Evolutionary conservation across 1,139 yeast genomes (phyloP).

Genomic region (Geotrichum fermentans): DNA sequence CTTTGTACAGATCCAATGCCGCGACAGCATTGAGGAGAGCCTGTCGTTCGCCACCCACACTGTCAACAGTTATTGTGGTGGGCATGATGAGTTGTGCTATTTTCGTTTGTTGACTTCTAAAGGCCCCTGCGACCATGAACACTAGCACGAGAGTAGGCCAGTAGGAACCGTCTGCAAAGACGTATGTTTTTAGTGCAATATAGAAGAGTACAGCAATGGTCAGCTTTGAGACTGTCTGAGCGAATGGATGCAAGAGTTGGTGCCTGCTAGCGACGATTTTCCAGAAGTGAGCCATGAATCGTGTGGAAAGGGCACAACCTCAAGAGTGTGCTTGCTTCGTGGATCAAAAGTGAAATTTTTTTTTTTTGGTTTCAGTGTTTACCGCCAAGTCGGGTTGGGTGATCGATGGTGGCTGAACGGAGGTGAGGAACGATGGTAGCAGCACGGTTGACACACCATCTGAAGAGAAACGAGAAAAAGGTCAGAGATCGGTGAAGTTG

Average conservation of each 20-base stretch:
- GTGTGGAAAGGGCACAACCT: no score
- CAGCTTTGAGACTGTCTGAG: conserved; percentile 17
- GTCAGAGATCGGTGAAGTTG: no score
- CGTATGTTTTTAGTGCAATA: conserved; percentile 2
- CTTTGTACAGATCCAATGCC: conserved; percentile 47
- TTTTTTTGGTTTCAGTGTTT: no score
- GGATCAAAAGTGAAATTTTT: no score
- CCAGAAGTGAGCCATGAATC: conserved; percentile 10
- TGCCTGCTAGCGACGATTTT: conserved; percentile 18
- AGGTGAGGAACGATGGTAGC: no score
- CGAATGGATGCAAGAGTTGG: conserved; percentile 18
- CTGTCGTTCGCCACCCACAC: conserved; percentile 22
- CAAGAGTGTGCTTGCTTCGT: no score
- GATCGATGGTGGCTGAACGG: no score
- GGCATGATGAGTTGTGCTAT: conserved; percentile 4
- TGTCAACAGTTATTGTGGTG: conserved; percentile 14
- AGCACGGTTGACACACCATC: no score
- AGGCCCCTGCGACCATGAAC: conserved; percentile 16
- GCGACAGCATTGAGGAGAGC: conserved; percentile 50
- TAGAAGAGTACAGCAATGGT: conserved; percentile 14
- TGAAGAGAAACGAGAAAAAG: no score
- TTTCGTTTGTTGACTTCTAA: not conserved
- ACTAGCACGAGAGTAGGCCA: conserved; percentile 15
- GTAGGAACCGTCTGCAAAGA: conserved; percentile 5
- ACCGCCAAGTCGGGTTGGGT: no score